Evolutionary conservation across 1,139 yeast genomes (phyloP), one percentile per base, ranked within the genome.

Genomic region (Taphrina deformans): DNA sequence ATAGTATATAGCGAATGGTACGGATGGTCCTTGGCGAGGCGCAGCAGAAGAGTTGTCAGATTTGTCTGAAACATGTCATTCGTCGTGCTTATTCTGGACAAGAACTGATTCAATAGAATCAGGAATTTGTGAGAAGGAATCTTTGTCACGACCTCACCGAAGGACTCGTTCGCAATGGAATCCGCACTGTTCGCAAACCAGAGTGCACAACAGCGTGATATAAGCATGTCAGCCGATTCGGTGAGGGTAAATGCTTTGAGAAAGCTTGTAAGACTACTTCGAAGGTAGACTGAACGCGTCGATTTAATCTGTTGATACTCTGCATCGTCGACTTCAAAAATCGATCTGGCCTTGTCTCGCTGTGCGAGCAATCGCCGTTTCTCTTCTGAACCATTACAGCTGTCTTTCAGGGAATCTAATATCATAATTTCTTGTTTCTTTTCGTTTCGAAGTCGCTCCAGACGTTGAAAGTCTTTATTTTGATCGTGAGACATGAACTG

Each of bases 41-140:
- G 74, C 2, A 78, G 71, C 18, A 92, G 76, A 6, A 91, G 74
- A 0, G 71, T 69, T 51, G 80, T 81, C 48, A 93, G 76, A 0
- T 82, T 73, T 0, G 67, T 70, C 71, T 90, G 97, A 71, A 90
- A 91, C 0, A 69, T 71, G 5, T 80, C 72, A 0, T 71, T 67
- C 24, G 83, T 87, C 44, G 75, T 75, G 0, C 85, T 78, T 24
- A 92, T 74, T 66, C 96, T 79, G 0, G 98, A 89, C 3, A 89
- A 81, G 55, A 93, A 79, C 73, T 93, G 99, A 66, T 89, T 86
- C 53, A 87, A 79, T 96, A 97, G 91, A 0, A 90, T 83, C 2
- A 89, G 79, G 65, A 90, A 82, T 70, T 85, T 85, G 71, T 79
- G 78, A 23, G 82, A 79, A 0, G 96, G 87, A 33, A 89, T 76